phyloP scores from a whole-genome alignment of 2,329 filamentous ascomycete genomes.

The Hypocrella siamensis region DNA sequence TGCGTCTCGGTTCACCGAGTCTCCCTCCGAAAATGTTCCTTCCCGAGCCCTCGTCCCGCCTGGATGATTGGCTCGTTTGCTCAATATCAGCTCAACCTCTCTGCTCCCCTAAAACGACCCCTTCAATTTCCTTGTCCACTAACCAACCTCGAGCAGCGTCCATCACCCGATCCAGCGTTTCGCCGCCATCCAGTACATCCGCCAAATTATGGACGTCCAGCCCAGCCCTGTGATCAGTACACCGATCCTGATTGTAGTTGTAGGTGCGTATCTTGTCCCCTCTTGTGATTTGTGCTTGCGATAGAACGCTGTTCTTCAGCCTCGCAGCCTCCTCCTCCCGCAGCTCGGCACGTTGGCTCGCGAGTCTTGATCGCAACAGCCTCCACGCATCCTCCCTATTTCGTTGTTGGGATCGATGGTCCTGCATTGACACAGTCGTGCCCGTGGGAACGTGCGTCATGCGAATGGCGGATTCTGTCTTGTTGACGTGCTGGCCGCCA shows the following conservation, averaged over 20 bases:
- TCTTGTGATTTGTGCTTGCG: constrained; percentile 67
- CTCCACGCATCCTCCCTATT: constrained; percentile 84
- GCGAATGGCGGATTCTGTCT: constrained; percentile 88
- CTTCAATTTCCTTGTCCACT: constrained; percentile 56
- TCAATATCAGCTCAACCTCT: constrained; percentile 20
- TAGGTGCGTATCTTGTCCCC: constrained; percentile 93
- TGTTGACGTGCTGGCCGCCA: constrained; percentile 96
- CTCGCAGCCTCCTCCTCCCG: constrained; percentile 66
- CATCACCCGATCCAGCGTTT: constrained; percentile 60
- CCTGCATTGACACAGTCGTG: constrained; percentile 81
- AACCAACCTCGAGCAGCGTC: constrained; percentile 65
- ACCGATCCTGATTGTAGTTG: constrained; percentile 60
- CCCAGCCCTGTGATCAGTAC: constrained; percentile 77
- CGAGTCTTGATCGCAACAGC: constrained; percentile 66
- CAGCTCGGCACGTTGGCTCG: constrained; percentile 63
- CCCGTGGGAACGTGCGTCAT: constrained; percentile 82
- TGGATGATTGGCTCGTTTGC: too few relatives aligned
- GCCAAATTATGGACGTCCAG: constrained; percentile 67
- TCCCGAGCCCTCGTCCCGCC: too few relatives aligned
- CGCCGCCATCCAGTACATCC: constrained; percentile 59
- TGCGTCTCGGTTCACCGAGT: too few relatives aligned
- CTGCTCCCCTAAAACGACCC: constrained; percentile 52
- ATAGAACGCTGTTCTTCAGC: constrained; percentile 63
- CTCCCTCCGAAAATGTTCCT: too few relatives aligned
- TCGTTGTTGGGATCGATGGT: constrained; percentile 74